Evolutionary conservation across 805 yeast species (phyloP).

Genomic region (Blastobotrys robertii): DNA sequence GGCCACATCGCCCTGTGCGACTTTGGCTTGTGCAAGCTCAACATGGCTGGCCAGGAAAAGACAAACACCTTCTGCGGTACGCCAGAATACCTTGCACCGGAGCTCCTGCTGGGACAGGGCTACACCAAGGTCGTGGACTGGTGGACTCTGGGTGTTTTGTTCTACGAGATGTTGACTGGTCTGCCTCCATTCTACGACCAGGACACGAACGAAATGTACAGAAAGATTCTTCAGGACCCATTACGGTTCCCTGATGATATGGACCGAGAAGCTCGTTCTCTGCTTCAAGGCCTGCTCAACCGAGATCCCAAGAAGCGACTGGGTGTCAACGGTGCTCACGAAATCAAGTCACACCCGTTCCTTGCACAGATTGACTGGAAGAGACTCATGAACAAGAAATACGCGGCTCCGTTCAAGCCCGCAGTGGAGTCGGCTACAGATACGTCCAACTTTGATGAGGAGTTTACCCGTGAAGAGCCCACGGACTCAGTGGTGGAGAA

Average conservation of each 20-base stretch:
- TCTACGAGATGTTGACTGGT: constrained; percentile 95
- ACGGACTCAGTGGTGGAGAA: constrained; percentile 93
- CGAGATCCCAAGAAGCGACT: constrained; percentile 79
- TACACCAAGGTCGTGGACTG: constrained; percentile 94
- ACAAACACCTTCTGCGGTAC: constrained; percentile 94
- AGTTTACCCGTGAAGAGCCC: constrained; percentile 84
- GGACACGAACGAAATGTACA: constrained; percentile 86
- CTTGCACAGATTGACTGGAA: constrained; percentile 87
- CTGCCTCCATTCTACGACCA: constrained; percentile 96
- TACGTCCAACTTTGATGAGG: constrained; percentile 84
- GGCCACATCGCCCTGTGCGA: constrained; percentile 98
- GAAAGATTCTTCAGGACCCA: constrained; percentile 84
- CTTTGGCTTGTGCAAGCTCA: constrained; percentile 90
- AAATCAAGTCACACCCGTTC: constrained; percentile 75
- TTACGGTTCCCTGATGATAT: constrained; percentile 80
- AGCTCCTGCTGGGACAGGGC: constrained; percentile 80
- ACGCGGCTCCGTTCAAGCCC: constrained; percentile 93
- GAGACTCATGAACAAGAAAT: constrained; percentile 71
- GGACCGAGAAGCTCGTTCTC: constrained; percentile 76
- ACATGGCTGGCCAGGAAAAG: constrained; percentile 84
- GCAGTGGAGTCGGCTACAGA: constrained; percentile 77
- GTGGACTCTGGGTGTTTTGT: constrained; percentile 94
- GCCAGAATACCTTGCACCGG: constrained; percentile 96
- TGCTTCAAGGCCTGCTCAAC: constrained; percentile 62
- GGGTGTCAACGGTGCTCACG: constrained; percentile 71